Evolutionary conservation across 306 rosid genomes (phyloP).

Genomic region (Rosa chinensis): DNA sequence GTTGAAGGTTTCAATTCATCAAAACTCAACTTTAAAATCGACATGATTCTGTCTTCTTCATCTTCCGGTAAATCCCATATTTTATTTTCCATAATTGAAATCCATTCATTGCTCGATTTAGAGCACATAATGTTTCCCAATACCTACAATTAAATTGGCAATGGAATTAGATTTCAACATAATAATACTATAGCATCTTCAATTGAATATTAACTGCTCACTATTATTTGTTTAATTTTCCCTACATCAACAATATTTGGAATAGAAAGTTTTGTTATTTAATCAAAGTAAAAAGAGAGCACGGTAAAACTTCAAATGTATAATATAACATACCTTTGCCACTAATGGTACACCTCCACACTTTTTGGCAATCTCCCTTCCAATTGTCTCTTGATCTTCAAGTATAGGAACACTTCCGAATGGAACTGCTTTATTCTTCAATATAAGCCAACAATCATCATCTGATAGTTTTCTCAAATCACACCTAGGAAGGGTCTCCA

Average conservation of each 20-base stretch:
- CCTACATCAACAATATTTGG: not conserved
- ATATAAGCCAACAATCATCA: not conserved
- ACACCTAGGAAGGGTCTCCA: not conserved
- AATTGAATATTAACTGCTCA: not conserved
- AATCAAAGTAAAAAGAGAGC: not conserved
- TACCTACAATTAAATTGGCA: not conserved
- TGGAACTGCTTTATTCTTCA: not conserved
- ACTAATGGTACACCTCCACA: constrained; percentile 1
- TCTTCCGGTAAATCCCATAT: not conserved
- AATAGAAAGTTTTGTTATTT: not conserved
- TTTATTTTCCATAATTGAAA: not conserved
- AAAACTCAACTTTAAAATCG: constrained; percentile 15
- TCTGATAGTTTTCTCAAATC: not conserved
- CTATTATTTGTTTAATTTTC: not conserved
- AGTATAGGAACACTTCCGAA: not conserved
- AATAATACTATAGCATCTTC: not conserved
- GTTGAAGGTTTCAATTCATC: constrained; percentile 6
- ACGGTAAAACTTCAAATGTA: not conserved
- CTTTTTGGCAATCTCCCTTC: not conserved
- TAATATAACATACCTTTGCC: not conserved
- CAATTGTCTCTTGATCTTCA: not conserved
- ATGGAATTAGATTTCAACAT: not conserved
- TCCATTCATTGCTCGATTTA: not conserved
- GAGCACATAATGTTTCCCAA: constrained; percentile 18
- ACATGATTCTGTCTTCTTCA: not conserved